Evolutionary conservation across 768 basidiomycete genomes (phyloP).

Genomic region (Hebeloma cylindrosporum): DNA sequence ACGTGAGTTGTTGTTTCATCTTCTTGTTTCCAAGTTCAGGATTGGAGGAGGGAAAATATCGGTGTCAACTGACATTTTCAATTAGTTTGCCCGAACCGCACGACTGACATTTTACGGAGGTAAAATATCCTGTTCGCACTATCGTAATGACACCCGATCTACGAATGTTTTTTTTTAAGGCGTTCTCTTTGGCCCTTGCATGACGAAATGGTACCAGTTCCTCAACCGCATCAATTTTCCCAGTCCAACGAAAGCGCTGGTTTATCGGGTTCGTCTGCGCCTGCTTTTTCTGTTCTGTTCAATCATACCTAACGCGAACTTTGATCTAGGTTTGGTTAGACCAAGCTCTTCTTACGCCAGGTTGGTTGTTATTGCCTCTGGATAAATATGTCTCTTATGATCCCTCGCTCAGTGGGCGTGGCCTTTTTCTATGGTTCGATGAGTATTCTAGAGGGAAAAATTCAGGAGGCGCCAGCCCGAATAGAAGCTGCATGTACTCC

Average conservation of each 20-base stretch:
- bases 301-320: background rate
- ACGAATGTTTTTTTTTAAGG: conserved; percentile 35
- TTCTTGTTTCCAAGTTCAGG: background rate
- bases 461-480: conserved; percentile 46
- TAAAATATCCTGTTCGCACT: conserved; percentile 38
- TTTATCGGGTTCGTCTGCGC: conserved; percentile 54
- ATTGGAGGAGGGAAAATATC: background rate
- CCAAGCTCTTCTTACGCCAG: conserved; percentile 75
- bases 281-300: background rate
- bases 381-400: background rate
- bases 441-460: conserved; percentile 79
- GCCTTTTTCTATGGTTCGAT: conserved; percentile 67
- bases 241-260: conserved; percentile 53
- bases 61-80: background rate
- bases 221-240: conserved; percentile 72
- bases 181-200: conserved; percentile 73
- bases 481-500: conserved; percentile 39
- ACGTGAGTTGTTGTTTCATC: conserved; percentile 47
- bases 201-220: conserved; percentile 81
- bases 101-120: conserved; percentile 74
- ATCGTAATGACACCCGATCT: background rate
- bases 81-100: conserved; percentile 42
- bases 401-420: conserved; percentile 36
- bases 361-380: conserved; percentile 30
- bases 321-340: conserved; percentile 72